A percentile compares a stretch with the other conserved stretches of the same genome.
Conservation (phyloP, 2,329 filamentous ascomycete genomes). For the Erysiphe pulchra region DNA sequence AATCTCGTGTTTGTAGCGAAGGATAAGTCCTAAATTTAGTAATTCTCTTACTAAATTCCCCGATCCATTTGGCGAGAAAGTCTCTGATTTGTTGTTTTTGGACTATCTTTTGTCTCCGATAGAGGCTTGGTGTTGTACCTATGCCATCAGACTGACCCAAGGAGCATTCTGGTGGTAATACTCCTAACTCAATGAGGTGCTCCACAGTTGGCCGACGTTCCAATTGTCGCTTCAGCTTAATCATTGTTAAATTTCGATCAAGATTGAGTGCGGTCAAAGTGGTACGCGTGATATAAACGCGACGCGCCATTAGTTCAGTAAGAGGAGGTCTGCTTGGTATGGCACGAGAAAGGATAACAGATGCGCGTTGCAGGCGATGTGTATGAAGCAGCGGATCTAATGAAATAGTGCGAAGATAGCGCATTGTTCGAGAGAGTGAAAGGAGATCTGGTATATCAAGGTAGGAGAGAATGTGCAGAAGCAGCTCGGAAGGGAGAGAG, state of each 20-base stretch:
- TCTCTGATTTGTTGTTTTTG: slow-evolving; percentile 46
- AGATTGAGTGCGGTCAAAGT: slow-evolving; percentile 37
- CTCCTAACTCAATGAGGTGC: slow-evolving; percentile 33
- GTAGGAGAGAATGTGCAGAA: slow-evolving; percentile 19
- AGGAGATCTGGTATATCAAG: slow-evolving; percentile 21
- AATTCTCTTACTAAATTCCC: slow-evolving; percentile 14
- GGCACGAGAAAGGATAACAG: slow-evolving; percentile 25
- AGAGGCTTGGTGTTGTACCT: slow-evolving; percentile 26
- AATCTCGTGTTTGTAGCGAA: too few species aligned
- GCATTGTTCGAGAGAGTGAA: slow-evolving; percentile 17
- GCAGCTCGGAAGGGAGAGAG: slow-evolving; percentile 15
- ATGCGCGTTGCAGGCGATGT: slow-evolving; percentile 31
- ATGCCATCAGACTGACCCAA: slow-evolving; percentile 13
- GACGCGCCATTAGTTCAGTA: slow-evolving; percentile 32
- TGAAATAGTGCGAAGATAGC: slow-evolving; percentile 33
- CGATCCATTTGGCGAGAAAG: slow-evolving; percentile 36
- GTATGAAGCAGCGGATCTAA: slow-evolving; percentile 39
- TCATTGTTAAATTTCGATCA: slow-evolving; percentile 33
- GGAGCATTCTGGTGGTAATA: slow-evolving; percentile 39
- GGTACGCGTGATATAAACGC: slow-evolving; percentile 41
- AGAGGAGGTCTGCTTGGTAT: slow-evolving; percentile 32
- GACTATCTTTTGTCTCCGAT: slow-evolving; percentile 34
- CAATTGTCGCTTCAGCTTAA: slow-evolving; percentile 35
- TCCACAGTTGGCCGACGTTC: slow-evolving; percentile 31
- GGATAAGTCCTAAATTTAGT: slow-evolving; percentile 3